Percentiles rank a stretch among this genome's conserved stretches.
These are phyloP conservation scores for Fusarium nelsonii DNA, from an alignment of 2,329 filamentous ascomycete species.

Conservation along the genomic window DNA sequence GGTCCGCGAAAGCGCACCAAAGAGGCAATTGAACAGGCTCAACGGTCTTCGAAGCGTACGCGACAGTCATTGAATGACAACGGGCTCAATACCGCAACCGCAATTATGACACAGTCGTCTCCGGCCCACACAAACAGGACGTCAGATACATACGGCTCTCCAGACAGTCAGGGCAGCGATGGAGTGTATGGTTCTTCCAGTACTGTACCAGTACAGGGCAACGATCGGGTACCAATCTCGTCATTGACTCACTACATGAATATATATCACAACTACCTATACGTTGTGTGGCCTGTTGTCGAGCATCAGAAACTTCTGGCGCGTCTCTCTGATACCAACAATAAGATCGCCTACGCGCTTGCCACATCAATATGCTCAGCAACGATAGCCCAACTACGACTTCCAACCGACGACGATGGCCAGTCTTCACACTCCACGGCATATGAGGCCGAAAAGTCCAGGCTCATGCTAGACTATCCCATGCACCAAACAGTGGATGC, in stretches of 20 bases:
- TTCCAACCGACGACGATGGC: neutral
- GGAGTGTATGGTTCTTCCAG: neutral
- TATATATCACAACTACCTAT: conserved; percentile 13
- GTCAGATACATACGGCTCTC: neutral
- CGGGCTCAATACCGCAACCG: neutral
- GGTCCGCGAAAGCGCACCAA: conserved; percentile 31
- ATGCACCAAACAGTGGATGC: conserved; percentile 15
- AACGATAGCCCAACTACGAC: conserved; percentile 24
- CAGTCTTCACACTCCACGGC: neutral
- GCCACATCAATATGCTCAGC: conserved; percentile 26
- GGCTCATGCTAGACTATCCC: conserved; percentile 23
- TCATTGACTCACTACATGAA: conserved; percentile 17
- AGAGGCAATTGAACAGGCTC: conserved; percentile 20
- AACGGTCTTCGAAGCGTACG: neutral
- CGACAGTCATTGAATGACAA: neutral
- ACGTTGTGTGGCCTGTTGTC: conserved; percentile 23
- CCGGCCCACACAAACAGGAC: neutral
- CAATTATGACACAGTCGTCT: neutral
- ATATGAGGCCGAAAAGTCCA: conserved; percentile 15
- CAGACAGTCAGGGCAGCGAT: neutral
- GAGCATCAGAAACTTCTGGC: conserved; percentile 1
- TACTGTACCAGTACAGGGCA: neutral
- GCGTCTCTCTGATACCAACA: neutral
- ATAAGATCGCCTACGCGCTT: conserved; percentile 21
- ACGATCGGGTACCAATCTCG: conserved; percentile 4